Conservation (phyloP, 2,329 filamentous ascomycete genomes). For the Lachnellula cervina region DNA sequence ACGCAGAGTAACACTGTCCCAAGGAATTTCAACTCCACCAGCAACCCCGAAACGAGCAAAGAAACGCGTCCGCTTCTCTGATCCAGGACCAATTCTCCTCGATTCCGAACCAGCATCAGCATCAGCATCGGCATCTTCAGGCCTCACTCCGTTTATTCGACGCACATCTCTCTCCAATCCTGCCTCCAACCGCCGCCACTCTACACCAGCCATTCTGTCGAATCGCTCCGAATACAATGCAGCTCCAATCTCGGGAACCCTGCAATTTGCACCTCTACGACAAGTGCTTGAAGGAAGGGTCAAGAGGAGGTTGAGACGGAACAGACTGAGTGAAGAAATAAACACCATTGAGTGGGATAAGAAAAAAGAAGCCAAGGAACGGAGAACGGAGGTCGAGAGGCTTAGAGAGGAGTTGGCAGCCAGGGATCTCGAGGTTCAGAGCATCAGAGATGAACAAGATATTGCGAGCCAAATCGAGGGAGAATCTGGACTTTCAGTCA, state of each 20-base stretch:
- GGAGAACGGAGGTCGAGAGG: conserved; percentile 43
- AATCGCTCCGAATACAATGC: conserved; percentile 22
- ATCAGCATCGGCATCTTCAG: conserved; percentile 38
- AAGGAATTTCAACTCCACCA: conserved; percentile 27
- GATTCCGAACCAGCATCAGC: conserved; percentile 28
- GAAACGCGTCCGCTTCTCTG: conserved; percentile 55
- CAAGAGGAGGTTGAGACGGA: conserved; percentile 52
- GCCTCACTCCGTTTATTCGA: conserved; percentile 54
- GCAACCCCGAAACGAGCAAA: conserved; percentile 31
- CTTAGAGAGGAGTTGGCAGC: conserved; percentile 43
- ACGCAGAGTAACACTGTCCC: neutral
- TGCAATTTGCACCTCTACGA: conserved; percentile 46
- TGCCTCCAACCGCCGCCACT: conserved; percentile 41
- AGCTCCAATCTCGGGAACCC: conserved; percentile 33
- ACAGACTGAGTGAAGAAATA: conserved; percentile 54
- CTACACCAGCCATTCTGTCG: conserved; percentile 34
- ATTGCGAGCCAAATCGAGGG: conserved; percentile 26
- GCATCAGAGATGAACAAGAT: conserved; percentile 27
- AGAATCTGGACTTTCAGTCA: conserved; percentile 18
- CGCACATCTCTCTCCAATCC: conserved; percentile 43
- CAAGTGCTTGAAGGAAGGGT: conserved; percentile 54
- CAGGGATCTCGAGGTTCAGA: conserved; percentile 29
- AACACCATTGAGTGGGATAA: conserved; percentile 47
- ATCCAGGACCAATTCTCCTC: conserved; percentile 42
- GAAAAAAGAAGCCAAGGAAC: conserved; percentile 35